Conservation (phyloP, 1,284 basidiomycete genomes). For the Ceratobasidium sp. region DNA sequence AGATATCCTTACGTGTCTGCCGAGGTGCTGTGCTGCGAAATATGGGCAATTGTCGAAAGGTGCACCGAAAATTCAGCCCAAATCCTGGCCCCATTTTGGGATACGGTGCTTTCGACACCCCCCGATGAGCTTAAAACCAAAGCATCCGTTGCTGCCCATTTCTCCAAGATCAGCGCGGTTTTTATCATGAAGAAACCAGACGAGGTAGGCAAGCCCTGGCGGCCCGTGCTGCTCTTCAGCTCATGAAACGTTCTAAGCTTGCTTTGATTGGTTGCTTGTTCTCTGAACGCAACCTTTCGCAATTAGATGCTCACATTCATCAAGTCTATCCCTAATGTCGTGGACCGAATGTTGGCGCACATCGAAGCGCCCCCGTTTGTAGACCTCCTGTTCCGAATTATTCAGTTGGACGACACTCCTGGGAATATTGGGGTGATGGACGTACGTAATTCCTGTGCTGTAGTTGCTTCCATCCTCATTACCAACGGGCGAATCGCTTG, state of each 20-base stretch:
- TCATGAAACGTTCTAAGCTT: constrained; percentile 44
- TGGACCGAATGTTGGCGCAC: constrained; percentile 87
- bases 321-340: constrained; percentile 82
- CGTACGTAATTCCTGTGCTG: constrained; percentile 65
- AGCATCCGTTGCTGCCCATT: constrained; percentile 83
- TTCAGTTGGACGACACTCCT: constrained; percentile 92
- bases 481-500: constrained; percentile 54
- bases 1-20: constrained; percentile 96
- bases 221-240: constrained; percentile 41
- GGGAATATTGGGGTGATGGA: constrained; percentile 86
- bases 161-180: constrained; percentile 89
- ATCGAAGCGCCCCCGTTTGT: constrained; percentile 93
- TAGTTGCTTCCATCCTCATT: constrained; percentile 51
- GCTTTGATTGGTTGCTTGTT: constrained; percentile 41
- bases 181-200: constrained; percentile 90
- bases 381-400: constrained; percentile 91
- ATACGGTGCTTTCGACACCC: constrained; percentile 83
- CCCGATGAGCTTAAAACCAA: constrained; percentile 84
- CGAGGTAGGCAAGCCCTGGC: constrained; percentile 70
- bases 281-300: constrained; percentile 51
- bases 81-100: constrained; percentile 91
- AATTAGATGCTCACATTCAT: constrained; percentile 93
- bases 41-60: constrained; percentile 94
- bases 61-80: constrained; percentile 81
- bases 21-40: constrained; percentile 95